Evolutionary conservation across 257 asterid species (phyloP).

Genomic region (Lithospermum erythrorhizon): DNA sequence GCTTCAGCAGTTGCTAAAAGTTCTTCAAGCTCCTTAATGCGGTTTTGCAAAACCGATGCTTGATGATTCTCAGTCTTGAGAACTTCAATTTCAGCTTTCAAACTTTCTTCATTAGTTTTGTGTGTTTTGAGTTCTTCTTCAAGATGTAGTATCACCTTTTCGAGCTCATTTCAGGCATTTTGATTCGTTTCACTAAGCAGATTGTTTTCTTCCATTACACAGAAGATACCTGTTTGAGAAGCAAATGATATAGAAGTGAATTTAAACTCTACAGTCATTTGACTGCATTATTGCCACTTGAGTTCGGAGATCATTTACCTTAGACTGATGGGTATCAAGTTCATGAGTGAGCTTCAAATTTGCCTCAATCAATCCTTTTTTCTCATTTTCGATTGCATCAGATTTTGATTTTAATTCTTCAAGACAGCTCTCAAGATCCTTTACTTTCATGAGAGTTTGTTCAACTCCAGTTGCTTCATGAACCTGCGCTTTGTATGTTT

Average conservation of each 20-base stretch:
- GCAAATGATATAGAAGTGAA: background rate
- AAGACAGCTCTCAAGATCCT: slow-evolving; percentile 28
- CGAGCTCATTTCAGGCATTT: slow-evolving; percentile 63
- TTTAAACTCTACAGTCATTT: too few relatives aligned
- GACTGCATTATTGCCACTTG: too few relatives aligned
- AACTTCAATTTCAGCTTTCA: slow-evolving; percentile 48
- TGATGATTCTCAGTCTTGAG: slow-evolving; percentile 40
- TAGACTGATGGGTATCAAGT: slow-evolving; percentile 43
- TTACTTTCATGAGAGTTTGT: slow-evolving; percentile 30
- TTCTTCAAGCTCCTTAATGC: slow-evolving; percentile 42
- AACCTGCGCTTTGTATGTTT: slow-evolving; percentile 41
- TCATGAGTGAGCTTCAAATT: slow-evolving; percentile 55
- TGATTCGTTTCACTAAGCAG: slow-evolving; percentile 54
- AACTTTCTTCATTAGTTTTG: slow-evolving; percentile 37
- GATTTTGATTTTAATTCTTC: slow-evolving; percentile 9
- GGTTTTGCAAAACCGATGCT: slow-evolving; percentile 41
- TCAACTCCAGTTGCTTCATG: slow-evolving; percentile 47
- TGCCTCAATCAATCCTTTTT: slow-evolving; percentile 32
- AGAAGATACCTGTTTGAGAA: slow-evolving; percentile 49
- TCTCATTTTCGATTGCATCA: slow-evolving; percentile 37
- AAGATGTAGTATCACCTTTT: slow-evolving; percentile 39
- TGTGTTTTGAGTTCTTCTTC: slow-evolving; percentile 72
- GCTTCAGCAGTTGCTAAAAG: slow-evolving; percentile 43
- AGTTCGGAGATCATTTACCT: slow-evolving; percentile 26
- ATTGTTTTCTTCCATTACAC: slow-evolving; percentile 37